Evolutionary conservation across 257 asterid genomes (phyloP), one percentile per base, ranked within the genome.

Genomic region (Gentiana dahurica): DNA sequence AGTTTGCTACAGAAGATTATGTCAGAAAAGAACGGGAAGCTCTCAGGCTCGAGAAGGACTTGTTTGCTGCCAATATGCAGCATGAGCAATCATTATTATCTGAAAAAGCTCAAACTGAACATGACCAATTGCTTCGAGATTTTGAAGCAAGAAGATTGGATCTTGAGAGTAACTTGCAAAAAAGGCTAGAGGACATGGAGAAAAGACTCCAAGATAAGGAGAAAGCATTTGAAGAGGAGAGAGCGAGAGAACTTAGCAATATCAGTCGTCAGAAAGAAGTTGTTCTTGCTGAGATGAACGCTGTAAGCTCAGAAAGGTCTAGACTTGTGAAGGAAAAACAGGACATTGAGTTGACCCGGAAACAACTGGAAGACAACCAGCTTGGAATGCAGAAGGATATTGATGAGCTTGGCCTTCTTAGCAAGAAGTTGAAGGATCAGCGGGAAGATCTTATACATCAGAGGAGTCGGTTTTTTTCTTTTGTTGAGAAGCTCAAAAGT

Each of bases 321-420:
- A 74, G 68, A 57, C 71, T 83, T 58, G 87, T 77, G 81, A 79
- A 76, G 62, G 95, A 86, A 54, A 80, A 74, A 57, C 75, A 70
- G 67, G 82, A 63, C 60, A 69, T 71, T 71, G 52, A 71, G 24
- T 62, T 67, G 66, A 78, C 73, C 69, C 79, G 73, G 76, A 68
- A 64, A 47, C 85, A 73, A 62, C 77, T 85, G 67, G 89, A 81
- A 66, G 79, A 76, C 67, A 87, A 79, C 69, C 94, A 71, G 74
- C 63, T 66, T 34, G 94, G 78, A 64, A 80, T 89, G 92, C 87
- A 72, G 58, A 77, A 81, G 61, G 97, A 86, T 75, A 80, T 86
- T 46, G 70, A 73, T 48, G 97, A 83, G 60, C 89, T 89, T 51
- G 82, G 73, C 57, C 67, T 62, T 49, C 74, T 86, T 63, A 86